phyloP scores from a whole-genome alignment of 2,329 filamentous ascomycete species.

The Apiospora kogelbergensis region DNA sequence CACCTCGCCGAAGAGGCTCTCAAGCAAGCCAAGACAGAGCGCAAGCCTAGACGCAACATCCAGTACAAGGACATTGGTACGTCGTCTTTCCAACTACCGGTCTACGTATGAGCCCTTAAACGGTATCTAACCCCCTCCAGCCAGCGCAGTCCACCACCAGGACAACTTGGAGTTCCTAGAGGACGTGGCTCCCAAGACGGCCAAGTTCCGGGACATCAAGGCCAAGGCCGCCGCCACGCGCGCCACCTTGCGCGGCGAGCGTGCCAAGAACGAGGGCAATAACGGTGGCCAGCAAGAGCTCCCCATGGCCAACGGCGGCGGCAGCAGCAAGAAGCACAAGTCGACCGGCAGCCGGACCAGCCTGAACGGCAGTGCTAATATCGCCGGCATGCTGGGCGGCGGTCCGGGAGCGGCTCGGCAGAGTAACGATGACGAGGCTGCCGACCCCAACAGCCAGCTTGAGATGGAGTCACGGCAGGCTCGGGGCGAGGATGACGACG shows the following conservation, averaged over 20 bases:
- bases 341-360: constrained; percentile 25
- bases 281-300: constrained; percentile 24
- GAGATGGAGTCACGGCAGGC: constrained; percentile 55
- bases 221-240: constrained; percentile 54
- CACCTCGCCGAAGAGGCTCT: constrained; percentile 83
- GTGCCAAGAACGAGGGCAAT: constrained; percentile 17
- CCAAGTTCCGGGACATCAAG: constrained; percentile 78
- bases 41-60: constrained; percentile 88
- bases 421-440: constrained; percentile 27
- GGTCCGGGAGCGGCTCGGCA: constrained; percentile 21
- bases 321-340: constrained; percentile 36
- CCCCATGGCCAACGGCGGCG: constrained; percentile 31
- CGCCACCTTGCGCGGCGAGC: constrained; percentile 46
- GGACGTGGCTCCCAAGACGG: constrained; percentile 86
- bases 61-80: constrained; percentile 92
- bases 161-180: constrained; percentile 95
- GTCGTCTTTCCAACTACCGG: constrained; percentile 20
- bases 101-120: neutral
- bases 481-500: constrained; percentile 36
- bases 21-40: constrained; percentile 85
- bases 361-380: constrained; percentile 23
- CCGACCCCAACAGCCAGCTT: constrained; percentile 53
- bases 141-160: constrained; percentile 79
- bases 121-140: constrained; percentile 43
- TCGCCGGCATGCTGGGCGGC: constrained; percentile 27